Conservation (phyloP, 768 basidiomycete species). For the Tulasnella calospora region DNA sequence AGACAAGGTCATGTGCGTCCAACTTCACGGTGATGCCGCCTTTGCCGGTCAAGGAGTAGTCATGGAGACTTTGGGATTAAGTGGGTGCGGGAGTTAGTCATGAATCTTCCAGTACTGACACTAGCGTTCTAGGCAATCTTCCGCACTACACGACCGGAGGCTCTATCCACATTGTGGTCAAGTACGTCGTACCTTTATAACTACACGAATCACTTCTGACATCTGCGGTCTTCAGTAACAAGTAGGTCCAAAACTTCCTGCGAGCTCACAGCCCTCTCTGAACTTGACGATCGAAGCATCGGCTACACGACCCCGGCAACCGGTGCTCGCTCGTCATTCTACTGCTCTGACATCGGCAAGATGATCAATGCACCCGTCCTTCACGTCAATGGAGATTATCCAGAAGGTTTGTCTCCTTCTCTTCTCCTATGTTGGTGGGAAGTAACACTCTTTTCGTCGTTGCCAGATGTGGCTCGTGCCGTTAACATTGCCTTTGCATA, state of each 20-base stretch:
- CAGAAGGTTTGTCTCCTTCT: constrained; percentile 53
- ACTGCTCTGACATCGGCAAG: constrained; percentile 84
- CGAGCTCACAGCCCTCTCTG: not conserved
- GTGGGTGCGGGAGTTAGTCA: constrained; percentile 40
- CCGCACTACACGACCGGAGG: constrained; percentile 91
- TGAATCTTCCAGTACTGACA: not conserved
- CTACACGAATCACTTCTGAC: constrained; percentile 15
- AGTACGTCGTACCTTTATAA: constrained; percentile 49
- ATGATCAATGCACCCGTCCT: constrained; percentile 85
- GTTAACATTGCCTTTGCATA: constrained; percentile 87
- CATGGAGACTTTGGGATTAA: constrained; percentile 82
- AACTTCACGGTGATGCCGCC: constrained; percentile 87
- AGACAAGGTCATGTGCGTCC: constrained; percentile 78
- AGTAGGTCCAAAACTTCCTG: constrained; percentile 30
- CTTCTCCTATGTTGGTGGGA: not conserved
- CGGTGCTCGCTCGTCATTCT: constrained; percentile 74
- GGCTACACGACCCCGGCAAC: constrained; percentile 90
- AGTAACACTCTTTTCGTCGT: not conserved
- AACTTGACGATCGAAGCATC: constrained; percentile 48
- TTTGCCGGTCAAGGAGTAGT: constrained; percentile 88
- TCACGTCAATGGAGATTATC: constrained; percentile 88
- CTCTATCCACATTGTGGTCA: constrained; percentile 84
- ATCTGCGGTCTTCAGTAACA: constrained; percentile 33
- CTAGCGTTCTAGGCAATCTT: constrained; percentile 56
- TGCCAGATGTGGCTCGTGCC: constrained; percentile 73